A percentile compares a stretch with the other conserved stretches of the same genome.
phyloP scores from a whole-genome alignment of 129 eudicot species.

The Saposhnikovia divaricata region DNA sequence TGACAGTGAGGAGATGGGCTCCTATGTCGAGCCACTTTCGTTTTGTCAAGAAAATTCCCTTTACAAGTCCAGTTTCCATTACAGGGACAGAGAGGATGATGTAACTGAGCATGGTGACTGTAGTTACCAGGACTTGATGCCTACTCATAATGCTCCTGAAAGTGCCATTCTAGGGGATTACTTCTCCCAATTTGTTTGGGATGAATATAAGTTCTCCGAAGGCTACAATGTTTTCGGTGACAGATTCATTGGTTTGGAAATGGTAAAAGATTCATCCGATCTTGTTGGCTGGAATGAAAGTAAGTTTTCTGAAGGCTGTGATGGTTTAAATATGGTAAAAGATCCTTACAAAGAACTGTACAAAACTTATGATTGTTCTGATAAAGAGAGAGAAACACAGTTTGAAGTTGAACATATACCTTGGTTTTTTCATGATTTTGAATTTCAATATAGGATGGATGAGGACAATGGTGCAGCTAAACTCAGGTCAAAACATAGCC shows the following conservation, averaged over 20 bases:
- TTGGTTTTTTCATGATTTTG: background rate
- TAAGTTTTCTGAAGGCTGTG: background rate
- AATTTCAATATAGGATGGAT: background rate
- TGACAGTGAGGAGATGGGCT: background rate
- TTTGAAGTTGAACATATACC: background rate
- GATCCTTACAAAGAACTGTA: background rate
- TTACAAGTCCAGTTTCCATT: background rate
- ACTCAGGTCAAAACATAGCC: background rate
- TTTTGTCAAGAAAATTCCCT: background rate
- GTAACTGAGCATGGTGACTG: background rate
- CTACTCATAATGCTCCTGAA: background rate
- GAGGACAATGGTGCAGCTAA: background rate
- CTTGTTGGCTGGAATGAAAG: slow-evolving; percentile 8
- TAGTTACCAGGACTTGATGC: background rate
- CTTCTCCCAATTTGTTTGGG: slow-evolving; percentile 10
- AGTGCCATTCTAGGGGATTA: slow-evolving; percentile 9
- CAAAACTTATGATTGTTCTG: background rate
- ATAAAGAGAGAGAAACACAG: background rate
- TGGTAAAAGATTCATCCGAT: background rate
- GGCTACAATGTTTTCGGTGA: background rate
- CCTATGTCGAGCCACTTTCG: slow-evolving; percentile 4
- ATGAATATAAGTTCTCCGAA: background rate
- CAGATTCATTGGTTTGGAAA: background rate
- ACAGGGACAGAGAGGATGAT: background rate
- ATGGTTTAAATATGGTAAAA: background rate